Conservation (phyloP, 2,329 filamentous ascomycete genomes). For the Aspergillus pseudotamarii region DNA sequence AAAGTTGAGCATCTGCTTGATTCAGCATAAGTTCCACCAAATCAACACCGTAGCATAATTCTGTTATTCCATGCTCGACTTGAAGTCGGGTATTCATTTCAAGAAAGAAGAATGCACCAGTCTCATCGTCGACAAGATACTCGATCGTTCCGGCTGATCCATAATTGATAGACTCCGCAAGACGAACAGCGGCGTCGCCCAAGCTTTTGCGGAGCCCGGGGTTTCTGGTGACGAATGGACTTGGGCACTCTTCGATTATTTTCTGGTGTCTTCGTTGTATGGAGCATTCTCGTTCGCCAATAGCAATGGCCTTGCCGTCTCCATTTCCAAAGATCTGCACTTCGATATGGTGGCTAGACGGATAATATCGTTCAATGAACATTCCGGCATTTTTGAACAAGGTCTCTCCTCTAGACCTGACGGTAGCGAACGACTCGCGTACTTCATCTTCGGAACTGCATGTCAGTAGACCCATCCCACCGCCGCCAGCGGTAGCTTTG, state of each 20-base stretch:
- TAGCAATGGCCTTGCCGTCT: slow-evolving; percentile 75
- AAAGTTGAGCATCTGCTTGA: slow-evolving; percentile 56
- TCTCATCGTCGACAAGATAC: slow-evolving; percentile 84
- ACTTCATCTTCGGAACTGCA: slow-evolving; percentile 72
- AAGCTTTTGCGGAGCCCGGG: slow-evolving; percentile 65
- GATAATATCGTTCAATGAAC: slow-evolving; percentile 81
- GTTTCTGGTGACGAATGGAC: slow-evolving; percentile 62
- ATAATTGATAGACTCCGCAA: slow-evolving; percentile 63
- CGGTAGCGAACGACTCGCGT: slow-evolving; percentile 68
- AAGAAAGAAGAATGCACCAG: slow-evolving; percentile 72
- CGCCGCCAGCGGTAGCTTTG: slow-evolving; percentile 80
- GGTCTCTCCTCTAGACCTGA: slow-evolving; percentile 73
- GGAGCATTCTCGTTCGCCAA: slow-evolving; percentile 87
- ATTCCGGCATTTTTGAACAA: slow-evolving; percentile 84
- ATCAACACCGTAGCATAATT: slow-evolving; percentile 58
- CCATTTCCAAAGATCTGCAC: slow-evolving; percentile 89
- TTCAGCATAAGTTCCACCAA: slow-evolving; percentile 59
- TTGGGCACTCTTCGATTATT: slow-evolving; percentile 86
- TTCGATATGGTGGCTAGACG: slow-evolving; percentile 80
- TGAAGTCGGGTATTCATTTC: slow-evolving; percentile 64
- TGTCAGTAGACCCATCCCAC: slow-evolving; percentile 83
- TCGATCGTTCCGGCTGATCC: slow-evolving; percentile 89
- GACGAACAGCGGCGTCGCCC: slow-evolving; percentile 69
- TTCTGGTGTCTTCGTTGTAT: slow-evolving; percentile 88
- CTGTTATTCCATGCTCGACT: slow-evolving; percentile 62